Conservation (phyloP, 306 rosid species). For the Gleditsia sinensis region DNA sequence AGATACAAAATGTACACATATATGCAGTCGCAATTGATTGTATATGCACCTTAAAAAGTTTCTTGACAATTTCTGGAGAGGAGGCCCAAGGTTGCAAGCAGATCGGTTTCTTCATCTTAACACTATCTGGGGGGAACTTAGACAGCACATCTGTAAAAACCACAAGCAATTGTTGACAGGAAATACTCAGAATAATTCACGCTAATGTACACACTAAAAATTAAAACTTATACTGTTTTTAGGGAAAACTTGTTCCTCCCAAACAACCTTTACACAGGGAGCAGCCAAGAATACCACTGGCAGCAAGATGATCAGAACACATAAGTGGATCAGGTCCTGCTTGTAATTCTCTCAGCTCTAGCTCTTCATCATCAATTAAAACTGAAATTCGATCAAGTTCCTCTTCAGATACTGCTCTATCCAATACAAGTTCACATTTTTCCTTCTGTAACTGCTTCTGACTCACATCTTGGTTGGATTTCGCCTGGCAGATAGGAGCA, state of each 20-base stretch:
- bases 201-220: conserved; percentile 22
- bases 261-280: conserved; percentile 83
- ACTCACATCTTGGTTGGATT: conserved; percentile 41
- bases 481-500: conserved; percentile 56
- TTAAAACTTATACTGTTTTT: not conserved
- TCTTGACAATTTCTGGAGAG: conserved; percentile 78
- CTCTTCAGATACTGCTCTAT: conserved; percentile 49
- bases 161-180: conserved; percentile 28
- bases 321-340: conserved; percentile 47
- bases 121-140: conserved; percentile 82
- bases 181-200: conserved; percentile 31
- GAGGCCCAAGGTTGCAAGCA: conserved; percentile 88
- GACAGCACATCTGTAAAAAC: conserved; percentile 66
- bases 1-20: not conserved
- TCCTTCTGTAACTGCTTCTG: conserved; percentile 42
- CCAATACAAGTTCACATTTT: conserved; percentile 75
- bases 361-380: conserved; percentile 89
- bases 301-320: conserved; percentile 65
- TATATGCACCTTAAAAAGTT: conserved; percentile 84
- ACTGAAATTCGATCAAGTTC: conserved; percentile 48
- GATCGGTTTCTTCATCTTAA: conserved; percentile 91
- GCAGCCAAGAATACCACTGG: conserved; percentile 56
- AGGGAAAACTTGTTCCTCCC: conserved; percentile 28
- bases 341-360: conserved; percentile 76
- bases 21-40: not conserved